A percentile compares a stretch with the other conserved stretches of the same genome.
Conservation (phyloP, 176 grass and related monocot genomes). For the Lolium perenne region DNA sequence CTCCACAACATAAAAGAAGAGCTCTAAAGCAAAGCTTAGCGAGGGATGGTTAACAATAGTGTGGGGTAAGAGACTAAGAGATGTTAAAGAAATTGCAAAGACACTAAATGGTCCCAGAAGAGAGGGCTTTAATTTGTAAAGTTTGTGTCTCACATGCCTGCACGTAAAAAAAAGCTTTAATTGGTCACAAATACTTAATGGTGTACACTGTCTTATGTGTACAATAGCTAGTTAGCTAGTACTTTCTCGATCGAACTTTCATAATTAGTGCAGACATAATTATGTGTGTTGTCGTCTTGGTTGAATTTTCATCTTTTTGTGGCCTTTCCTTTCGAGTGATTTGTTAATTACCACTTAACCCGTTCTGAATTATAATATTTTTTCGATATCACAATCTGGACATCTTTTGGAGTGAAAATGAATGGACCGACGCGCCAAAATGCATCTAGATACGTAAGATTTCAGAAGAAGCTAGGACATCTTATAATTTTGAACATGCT, state of each 20-base stretch:
- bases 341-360: background rate
- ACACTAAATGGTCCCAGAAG: slow-evolving; percentile 40
- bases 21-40: slow-evolving; percentile 40
- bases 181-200: slow-evolving; percentile 38
- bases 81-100: slow-evolving; percentile 18
- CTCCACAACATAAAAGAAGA: slow-evolving; percentile 23
- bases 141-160: slow-evolving; percentile 31
- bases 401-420: no score
- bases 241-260: background rate
- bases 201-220: background rate
- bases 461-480: no score
- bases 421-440: no score
- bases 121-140: slow-evolving; percentile 34
- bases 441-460: no score
- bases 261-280: background rate
- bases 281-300: background rate
- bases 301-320: background rate
- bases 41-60: slow-evolving; percentile 35
- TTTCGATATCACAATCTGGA: no score
- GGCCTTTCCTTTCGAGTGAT: background rate
- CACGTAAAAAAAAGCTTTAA: slow-evolving; percentile 27
- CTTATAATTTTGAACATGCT: no score
- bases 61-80: slow-evolving; percentile 37
- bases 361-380: no score
- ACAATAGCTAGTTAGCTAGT: no score